Conservation (phyloP, 371 early-diverging fungal genomes). For the Mortierella sp. region DNA sequence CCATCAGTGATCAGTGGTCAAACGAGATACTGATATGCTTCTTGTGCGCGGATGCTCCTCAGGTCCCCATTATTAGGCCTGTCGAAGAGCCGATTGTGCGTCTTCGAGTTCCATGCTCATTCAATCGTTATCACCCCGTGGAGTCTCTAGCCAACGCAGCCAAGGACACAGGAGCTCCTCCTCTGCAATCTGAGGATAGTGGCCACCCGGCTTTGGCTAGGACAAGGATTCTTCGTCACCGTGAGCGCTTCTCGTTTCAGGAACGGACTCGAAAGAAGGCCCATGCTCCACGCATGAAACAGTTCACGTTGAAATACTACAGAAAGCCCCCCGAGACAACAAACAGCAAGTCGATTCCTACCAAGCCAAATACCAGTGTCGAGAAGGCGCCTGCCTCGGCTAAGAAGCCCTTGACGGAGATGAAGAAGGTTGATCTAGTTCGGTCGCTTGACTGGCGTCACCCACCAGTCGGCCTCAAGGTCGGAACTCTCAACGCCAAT, state of each 20-base stretch:
- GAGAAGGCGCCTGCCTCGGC: neutral
- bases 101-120: neutral
- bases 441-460: neutral
- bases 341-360: neutral
- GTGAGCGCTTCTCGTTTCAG: neutral
- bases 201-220: neutral
- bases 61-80: no score
- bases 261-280: neutral
- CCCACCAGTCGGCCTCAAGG: neutral
- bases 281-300: neutral
- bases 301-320: neutral
- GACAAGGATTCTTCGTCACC: neutral
- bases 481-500: neutral
- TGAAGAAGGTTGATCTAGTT: neutral
- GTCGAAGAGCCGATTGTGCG: no score
- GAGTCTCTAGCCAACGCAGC: neutral
- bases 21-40: no score
- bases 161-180: neutral
- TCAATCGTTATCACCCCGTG: neutral
- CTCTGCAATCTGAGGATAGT: neutral
- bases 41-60: no score
- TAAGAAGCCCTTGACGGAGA: neutral
- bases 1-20: no score
- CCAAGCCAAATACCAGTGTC: neutral
- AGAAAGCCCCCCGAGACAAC: neutral